Evolutionary conservation across 495 filamentous ascomycete species (phyloP).

Genomic region (Aspergillus sclerotiicarbonarius): DNA sequence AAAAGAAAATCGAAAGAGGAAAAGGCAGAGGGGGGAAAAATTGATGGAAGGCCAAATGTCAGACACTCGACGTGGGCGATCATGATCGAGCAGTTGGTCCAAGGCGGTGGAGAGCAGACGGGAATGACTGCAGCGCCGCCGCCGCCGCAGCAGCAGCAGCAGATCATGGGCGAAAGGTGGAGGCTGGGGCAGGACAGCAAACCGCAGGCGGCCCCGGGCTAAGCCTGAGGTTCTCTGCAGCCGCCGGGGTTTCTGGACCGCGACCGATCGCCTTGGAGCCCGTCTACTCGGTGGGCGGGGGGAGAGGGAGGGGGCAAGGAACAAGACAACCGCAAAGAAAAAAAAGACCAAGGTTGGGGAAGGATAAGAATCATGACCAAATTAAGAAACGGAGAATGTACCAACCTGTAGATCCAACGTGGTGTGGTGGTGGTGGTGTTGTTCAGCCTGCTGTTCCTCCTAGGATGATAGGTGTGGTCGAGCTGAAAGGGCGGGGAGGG

Average conservation of each 20-base stretch:
- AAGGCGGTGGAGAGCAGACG: constrained; percentile 18
- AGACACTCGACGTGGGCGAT: constrained; percentile 20
- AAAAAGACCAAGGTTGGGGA: constrained; percentile 5
- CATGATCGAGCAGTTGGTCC: constrained; percentile 14
- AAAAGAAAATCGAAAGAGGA: constrained; percentile 6
- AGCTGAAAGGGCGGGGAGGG: constrained; percentile 3
- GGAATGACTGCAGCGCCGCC: constrained; percentile 29
- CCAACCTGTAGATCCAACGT: constrained; percentile 19
- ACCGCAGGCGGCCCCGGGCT: constrained; percentile 23
- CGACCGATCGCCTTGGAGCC: not conserved
- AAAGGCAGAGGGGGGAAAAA: constrained; percentile 16
- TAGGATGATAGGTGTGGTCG: not conserved
- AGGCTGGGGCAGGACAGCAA: constrained; percentile 24
- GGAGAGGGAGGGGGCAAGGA: constrained; percentile 10
- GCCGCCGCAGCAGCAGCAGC: constrained; percentile 19
- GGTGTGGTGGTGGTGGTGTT: constrained; percentile 9
- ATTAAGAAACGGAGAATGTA: constrained; percentile 9
- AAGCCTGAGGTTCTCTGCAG: constrained; percentile 23
- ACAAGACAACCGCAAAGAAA: constrained; percentile 4
- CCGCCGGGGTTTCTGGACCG: constrained; percentile 20
- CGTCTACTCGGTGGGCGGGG: not conserved
- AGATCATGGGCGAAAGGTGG: constrained; percentile 28
- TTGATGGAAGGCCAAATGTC: constrained; percentile 10
- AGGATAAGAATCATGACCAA: not conserved
- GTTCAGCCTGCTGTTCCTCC: constrained; percentile 1